phyloP scores from a whole-genome alignment of 805 yeast species.

The Candida endomychidarum region DNA sequence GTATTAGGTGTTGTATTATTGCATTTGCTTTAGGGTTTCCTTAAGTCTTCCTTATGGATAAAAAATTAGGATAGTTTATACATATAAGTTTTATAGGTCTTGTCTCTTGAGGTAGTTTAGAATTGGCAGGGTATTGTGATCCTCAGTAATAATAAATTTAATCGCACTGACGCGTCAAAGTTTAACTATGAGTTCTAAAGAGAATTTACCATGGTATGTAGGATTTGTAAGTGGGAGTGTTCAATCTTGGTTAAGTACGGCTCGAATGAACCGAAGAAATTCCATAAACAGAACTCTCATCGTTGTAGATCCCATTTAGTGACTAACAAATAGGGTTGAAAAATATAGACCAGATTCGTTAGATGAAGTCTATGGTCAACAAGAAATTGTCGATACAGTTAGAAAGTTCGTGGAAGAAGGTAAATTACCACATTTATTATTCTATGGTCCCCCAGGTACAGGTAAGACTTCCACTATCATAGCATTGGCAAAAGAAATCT shows the following conservation, averaged over 20 bases:
- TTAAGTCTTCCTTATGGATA: too few species aligned
- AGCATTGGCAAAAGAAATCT: conserved; percentile 77
- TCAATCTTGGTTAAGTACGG: too few species aligned
- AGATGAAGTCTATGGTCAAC: conserved; percentile 90
- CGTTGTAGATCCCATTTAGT: too few species aligned
- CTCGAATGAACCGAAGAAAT: too few species aligned
- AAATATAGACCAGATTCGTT: conserved; percentile 86
- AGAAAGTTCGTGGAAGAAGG: conserved; percentile 81
- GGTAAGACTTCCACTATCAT: conserved; percentile 88
- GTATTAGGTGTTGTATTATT: not conserved
- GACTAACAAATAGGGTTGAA: conserved; percentile 87
- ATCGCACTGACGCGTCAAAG: conserved; percentile 6
- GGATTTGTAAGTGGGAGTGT: not conserved
- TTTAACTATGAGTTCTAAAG: conserved; percentile 21
- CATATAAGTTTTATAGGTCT: too few species aligned
- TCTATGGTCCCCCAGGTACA: conserved; percentile 94
- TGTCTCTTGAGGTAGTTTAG: too few species aligned
- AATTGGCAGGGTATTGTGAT: too few species aligned
- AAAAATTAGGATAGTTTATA: too few species aligned
- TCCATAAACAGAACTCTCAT: too few species aligned
- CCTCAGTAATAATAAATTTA: not conserved
- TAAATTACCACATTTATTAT: conserved; percentile 83
- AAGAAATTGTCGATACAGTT: conserved; percentile 80
- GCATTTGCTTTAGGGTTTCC: conserved; percentile 1
- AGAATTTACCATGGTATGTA: conserved; percentile 60